Evolutionary conservation across 306 rosid genomes (phyloP).

Genomic region (Cucurbita moschata): DNA sequence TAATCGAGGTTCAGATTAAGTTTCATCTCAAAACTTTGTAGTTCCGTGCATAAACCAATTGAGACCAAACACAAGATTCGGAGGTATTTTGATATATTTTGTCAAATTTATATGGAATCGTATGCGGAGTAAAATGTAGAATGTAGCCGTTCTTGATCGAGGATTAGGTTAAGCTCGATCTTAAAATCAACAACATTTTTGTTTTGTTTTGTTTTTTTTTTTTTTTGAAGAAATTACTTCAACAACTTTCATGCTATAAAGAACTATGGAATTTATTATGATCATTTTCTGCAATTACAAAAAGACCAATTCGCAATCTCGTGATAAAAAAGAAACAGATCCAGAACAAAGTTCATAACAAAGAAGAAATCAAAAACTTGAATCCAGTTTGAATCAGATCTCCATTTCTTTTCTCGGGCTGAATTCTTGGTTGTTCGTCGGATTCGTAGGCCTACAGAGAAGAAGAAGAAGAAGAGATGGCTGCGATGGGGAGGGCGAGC

Average conservation of each 20-base stretch:
- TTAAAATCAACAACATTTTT: too few species aligned
- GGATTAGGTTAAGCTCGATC: too few species aligned
- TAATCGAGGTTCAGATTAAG: too few species aligned
- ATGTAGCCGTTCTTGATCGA: too few species aligned
- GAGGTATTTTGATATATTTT: too few species aligned
- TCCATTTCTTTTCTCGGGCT: not conserved
- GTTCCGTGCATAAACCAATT: too few species aligned
- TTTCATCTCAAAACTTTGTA: too few species aligned
- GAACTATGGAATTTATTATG: not conserved
- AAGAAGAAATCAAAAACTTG: not conserved
- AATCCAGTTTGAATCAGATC: slow-evolving; percentile 5
- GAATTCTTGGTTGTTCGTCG: not conserved
- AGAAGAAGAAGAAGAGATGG: slow-evolving; percentile 10
- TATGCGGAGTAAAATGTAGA: too few species aligned
- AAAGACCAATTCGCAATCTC: not conserved
- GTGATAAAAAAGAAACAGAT: slow-evolving; percentile 4
- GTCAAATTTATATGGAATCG: too few species aligned
- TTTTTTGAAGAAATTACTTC: not conserved
- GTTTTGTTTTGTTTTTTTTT: too few species aligned
- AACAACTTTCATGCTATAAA: not conserved
- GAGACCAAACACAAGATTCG: too few species aligned
- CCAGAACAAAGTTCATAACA: not conserved
- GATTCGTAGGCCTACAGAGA: not conserved
- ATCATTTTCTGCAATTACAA: not conserved
- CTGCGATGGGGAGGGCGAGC: slow-evolving; percentile 56